Evolutionary conservation across 345 rosid genomes (phyloP), one percentile per base, ranked within the genome.

Genomic region (Noccaea caerulescens): DNA sequence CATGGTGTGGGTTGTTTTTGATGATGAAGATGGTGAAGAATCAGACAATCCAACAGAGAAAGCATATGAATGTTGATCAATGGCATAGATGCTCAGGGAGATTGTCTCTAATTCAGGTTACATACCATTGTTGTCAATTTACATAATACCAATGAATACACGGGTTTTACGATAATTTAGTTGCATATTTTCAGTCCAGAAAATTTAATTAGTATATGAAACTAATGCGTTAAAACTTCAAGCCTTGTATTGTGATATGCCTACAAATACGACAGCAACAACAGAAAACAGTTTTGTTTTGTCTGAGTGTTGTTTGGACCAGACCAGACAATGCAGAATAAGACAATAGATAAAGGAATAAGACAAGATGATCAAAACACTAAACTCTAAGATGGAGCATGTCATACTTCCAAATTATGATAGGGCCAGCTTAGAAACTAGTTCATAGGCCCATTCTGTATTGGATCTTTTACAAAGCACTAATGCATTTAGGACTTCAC

Each of bases 1-100:
- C 79, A 85, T 77, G 84, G 83, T 85, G 1, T 88, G 97, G 95
- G 95, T 91, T 63, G 81, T 81, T 69, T 91, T 88, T 45, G 92
- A 91, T 65, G 85, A 82, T 30, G 85, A 83, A 65, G 79, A 76
- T 34, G 10, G 60, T 38, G 61, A 39, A 51, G 69, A 54, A 60
- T 53, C 43, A 25, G 52, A 54, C 11, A 61, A 61, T 0, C 6
- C 14, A 16, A 16, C 34, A 59, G 39, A 43, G 43, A 42, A 57
- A 76, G 57, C 50, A 39, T 59, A 46, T 2, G 36, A 46, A 25
- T 34, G 69, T 36, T 67, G 13, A 70, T 20, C 32, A 33, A 51
- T 54, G 33, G 45, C 44, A 47, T 25, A 55, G 6, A 56, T 56
- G 23, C 7, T 56, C 30, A 57, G 42, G 4, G 54, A 20, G 49